Evolutionary conservation across 139 green algal species (phyloP).

Genomic region (Monoraphidium neglectum): DNA sequence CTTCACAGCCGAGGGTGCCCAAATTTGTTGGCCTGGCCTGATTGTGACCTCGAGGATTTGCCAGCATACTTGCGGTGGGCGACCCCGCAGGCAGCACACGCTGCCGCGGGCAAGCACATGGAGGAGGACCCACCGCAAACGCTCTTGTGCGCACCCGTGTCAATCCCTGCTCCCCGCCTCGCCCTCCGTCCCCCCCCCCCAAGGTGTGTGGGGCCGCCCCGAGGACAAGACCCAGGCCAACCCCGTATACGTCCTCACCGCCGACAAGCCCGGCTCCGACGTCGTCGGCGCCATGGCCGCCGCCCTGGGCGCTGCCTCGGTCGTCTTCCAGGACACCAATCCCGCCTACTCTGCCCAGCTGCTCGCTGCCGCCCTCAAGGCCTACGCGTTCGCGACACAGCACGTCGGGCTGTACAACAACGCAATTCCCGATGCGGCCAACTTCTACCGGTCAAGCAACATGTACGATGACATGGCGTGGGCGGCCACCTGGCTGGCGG

Average conservation of each 20-base stretch:
- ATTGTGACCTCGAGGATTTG: too few relatives aligned
- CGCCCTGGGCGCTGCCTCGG: conserved; percentile 21
- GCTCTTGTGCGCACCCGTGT: too few relatives aligned
- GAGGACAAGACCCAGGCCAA: conserved; percentile 24
- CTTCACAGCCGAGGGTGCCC: too few relatives aligned
- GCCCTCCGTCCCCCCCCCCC: not conserved
- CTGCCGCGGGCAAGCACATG: too few relatives aligned
- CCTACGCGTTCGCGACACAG: conserved; percentile 28
- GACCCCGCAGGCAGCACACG: too few relatives aligned
- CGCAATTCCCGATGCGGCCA: conserved; percentile 22
- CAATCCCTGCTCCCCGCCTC: too few relatives aligned
- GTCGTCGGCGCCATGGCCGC: conserved; percentile 26
- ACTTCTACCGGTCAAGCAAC: conserved; percentile 34
- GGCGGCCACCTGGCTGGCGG: conserved; percentile 6
- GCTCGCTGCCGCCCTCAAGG: conserved; percentile 17
- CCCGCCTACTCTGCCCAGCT: conserved; percentile 15
- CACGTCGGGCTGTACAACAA: conserved; percentile 24
- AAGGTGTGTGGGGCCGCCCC: conserved; percentile 23
- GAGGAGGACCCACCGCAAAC: too few relatives aligned
- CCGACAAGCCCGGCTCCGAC: conserved; percentile 24
- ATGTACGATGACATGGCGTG: conserved; percentile 29
- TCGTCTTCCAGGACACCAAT: conserved; percentile 18
- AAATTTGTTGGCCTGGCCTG: too few relatives aligned
- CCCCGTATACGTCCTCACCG: conserved; percentile 31
- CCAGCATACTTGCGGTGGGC: too few relatives aligned